Percentiles rank a stretch among this genome's conserved stretches.
These are phyloP conservation scores for Tephrocybe rancida DNA, from an alignment of 768 basidiomycete species.

Conservation along the genomic window DNA sequence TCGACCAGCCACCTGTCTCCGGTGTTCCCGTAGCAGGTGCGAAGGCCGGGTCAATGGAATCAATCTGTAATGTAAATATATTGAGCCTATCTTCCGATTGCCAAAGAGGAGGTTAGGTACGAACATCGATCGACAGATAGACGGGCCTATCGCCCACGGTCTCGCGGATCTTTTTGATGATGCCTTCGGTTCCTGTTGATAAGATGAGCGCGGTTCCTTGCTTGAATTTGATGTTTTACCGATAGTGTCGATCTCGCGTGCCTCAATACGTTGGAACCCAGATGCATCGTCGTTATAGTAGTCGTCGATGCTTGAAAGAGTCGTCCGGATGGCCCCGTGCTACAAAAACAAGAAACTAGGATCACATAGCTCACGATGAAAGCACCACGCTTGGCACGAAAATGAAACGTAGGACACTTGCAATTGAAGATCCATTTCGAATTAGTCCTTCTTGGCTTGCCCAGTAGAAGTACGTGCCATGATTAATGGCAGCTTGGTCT, in stretches of 20 bases:
- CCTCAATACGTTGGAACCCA: conserved; percentile 83
- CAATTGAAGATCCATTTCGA: conserved; percentile 77
- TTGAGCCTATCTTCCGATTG: conserved; percentile 1
- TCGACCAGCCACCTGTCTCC: conserved; percentile 85
- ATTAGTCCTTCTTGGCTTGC: conserved; percentile 84
- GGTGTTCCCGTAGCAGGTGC: conserved; percentile 87
- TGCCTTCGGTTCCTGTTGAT: conserved; percentile 63
- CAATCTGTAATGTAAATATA: conserved; percentile 47
- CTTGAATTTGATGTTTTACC: conserved; percentile 37
- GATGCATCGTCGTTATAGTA: conserved; percentile 76
- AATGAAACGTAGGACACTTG: conserved; percentile 56
- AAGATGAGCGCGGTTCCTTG: not conserved
- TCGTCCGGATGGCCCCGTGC: conserved; percentile 89
- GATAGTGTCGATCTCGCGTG: conserved; percentile 82
- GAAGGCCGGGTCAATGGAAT: conserved; percentile 80
- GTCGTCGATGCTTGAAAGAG: conserved; percentile 76
- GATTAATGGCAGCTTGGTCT: conserved; percentile 75
- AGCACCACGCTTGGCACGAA: conserved; percentile 18
- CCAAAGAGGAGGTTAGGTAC: conserved; percentile 18
- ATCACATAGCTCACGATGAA: conserved; percentile 52
- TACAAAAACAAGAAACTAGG: conserved; percentile 67
- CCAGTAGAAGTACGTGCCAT: conserved; percentile 92
- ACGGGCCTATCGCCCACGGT: conserved; percentile 76
- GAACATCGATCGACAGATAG: conserved; percentile 78
- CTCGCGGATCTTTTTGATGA: conserved; percentile 78